These are phyloP conservation scores for Zygosaccharomyces pseudorouxii DNA, from an alignment of 805 yeast species.

Conservation along the genomic window DNA sequence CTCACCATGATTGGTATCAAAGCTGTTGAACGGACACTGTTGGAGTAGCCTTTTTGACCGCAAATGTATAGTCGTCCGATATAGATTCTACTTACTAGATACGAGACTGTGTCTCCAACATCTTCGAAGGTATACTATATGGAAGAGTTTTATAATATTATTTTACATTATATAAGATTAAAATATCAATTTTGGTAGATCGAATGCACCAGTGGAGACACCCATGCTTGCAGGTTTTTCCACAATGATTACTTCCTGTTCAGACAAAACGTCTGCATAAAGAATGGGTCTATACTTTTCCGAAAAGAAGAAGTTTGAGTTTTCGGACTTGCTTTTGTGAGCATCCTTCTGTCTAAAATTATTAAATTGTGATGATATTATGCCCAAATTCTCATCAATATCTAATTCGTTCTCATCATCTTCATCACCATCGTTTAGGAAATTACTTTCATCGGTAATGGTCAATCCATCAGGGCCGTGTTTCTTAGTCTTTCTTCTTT, in stretches of 20 bases:
- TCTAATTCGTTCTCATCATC: constrained; percentile 31
- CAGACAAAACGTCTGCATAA: constrained; percentile 50
- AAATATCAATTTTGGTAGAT: constrained; percentile 50
- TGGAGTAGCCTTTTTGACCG: background rate
- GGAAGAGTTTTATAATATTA: background rate
- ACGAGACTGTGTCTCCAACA: background rate
- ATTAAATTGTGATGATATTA: constrained; percentile 7
- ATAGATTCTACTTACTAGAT: too few relatives aligned
- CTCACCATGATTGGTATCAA: constrained; percentile 29
- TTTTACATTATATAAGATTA: constrained; percentile 20
- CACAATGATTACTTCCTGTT: constrained; percentile 59
- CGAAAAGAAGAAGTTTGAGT: constrained; percentile 65
- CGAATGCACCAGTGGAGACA: constrained; percentile 56
- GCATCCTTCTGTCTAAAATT: constrained; percentile 21
- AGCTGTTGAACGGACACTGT: constrained; percentile 24
- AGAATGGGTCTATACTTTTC: constrained; percentile 71
- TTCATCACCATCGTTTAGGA: constrained; percentile 33
- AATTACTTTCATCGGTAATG: constrained; percentile 39
- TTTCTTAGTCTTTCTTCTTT: constrained; percentile 34
- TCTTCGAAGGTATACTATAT: background rate
- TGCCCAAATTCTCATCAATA: constrained; percentile 14
- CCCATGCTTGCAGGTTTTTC: constrained; percentile 69
- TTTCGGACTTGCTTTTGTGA: constrained; percentile 27
- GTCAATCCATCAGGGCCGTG: constrained; percentile 42
- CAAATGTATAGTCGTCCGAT: too few relatives aligned